Conservation (phyloP, 352 stramenopile genomes). For the Phytopythium sindhum region DNA sequence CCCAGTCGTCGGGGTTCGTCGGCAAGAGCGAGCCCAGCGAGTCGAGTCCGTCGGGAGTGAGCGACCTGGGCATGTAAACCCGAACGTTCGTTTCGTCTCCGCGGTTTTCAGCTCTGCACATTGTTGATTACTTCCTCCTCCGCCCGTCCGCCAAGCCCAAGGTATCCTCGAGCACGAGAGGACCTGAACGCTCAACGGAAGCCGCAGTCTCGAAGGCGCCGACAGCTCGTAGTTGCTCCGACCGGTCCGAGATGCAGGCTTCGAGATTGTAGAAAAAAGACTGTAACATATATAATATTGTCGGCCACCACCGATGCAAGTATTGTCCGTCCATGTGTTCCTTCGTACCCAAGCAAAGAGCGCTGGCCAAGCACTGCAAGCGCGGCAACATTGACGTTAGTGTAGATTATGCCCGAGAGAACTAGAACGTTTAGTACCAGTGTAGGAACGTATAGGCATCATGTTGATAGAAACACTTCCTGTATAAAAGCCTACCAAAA, state of each 20-base stretch:
- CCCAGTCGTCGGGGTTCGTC: constrained; percentile 10
- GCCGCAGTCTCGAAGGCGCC: neutral
- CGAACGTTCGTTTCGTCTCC: neutral
- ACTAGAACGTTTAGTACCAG: too few species aligned
- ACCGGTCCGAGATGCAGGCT: neutral
- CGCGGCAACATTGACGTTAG: too few species aligned
- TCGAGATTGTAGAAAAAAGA: constrained; percentile 28
- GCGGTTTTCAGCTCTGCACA: neutral
- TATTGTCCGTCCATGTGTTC: neutral
- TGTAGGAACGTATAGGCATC: too few species aligned
- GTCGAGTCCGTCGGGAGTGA: constrained; percentile 49
- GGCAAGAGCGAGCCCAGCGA: constrained; percentile 37
- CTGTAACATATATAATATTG: constrained; percentile 67
- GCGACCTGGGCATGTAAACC: constrained; percentile 44
- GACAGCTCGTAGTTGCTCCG: neutral
- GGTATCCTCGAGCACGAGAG: neutral
- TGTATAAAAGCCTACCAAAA: too few species aligned
- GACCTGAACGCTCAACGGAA: neutral
- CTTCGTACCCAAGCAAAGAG: too few species aligned
- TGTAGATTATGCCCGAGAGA: too few species aligned
- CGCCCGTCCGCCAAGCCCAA: neutral
- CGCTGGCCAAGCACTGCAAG: too few species aligned
- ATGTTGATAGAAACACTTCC: too few species aligned
- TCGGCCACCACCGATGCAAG: constrained; percentile 7
- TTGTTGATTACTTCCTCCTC: neutral